Conservation (phyloP, 106 monocot species). For the Dioscorea alata region DNA sequence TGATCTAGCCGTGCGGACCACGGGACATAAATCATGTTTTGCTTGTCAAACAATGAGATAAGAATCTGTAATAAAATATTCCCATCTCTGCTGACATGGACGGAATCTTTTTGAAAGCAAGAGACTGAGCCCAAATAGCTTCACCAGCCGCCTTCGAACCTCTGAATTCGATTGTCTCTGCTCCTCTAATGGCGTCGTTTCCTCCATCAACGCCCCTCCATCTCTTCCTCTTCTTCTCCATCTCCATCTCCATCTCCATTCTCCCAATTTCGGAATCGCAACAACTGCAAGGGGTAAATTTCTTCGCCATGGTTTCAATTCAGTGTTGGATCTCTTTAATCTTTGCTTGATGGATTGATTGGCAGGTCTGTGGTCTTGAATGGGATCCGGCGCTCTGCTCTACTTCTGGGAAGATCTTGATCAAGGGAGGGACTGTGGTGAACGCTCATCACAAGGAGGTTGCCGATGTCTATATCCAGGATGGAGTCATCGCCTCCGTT, state of each 20-base stretch:
- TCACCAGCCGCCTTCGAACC: background rate
- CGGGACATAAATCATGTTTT: too few species aligned
- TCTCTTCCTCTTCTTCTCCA: constrained; percentile 1
- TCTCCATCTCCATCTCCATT: constrained; percentile 8
- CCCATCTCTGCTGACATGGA: too few species aligned
- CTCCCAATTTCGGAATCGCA: constrained; percentile 1
- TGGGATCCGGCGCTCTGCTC: constrained; percentile 11
- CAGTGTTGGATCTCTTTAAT: background rate
- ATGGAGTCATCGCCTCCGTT: constrained; percentile 68
- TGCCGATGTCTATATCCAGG: constrained; percentile 91
- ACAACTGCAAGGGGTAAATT: constrained; percentile 17
- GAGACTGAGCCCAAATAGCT: background rate
- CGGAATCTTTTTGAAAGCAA: background rate
- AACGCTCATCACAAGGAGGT: constrained; percentile 88
- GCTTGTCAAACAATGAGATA: too few species aligned
- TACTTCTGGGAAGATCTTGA: constrained; percentile 54
- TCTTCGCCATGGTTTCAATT: background rate
- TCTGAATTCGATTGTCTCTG: background rate
- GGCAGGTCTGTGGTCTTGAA: constrained; percentile 29
- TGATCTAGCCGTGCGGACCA: too few species aligned
- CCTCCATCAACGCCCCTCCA: background rate
- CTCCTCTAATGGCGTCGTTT: background rate
- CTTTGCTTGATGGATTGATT: background rate
- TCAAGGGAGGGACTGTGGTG: constrained; percentile 94
- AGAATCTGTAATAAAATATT: too few species aligned